Evolutionary conservation across 768 basidiomycete genomes (phyloP), one percentile per base, ranked within the genome.

Genomic region (Hortiboletus flavorubellus): DNA sequence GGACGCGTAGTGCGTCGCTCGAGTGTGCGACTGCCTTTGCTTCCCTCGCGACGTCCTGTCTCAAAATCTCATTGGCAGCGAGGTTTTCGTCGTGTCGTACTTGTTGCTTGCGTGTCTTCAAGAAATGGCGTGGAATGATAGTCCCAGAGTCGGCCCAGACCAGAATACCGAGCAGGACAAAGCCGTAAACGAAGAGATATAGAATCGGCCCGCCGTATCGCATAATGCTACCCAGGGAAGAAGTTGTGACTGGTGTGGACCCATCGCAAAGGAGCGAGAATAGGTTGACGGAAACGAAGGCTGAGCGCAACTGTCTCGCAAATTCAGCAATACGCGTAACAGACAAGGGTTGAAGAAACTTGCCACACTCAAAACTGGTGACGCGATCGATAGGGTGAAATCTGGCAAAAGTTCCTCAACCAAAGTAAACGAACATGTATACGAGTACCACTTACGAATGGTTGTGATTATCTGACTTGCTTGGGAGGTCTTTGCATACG

Each of bases 91-190:
- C 57, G 16, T 56, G n/a, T 23, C 29, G 57, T 52, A 31, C 41
- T 38, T 51, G 52, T 16, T 60, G 60, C 42, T 66, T 41, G 51
- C 30, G 59, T 23, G 57, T 58, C 50, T 59, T 61, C 68, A 60
- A 71, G 64, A 63, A 67, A 47, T 56, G 70, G 44, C 80, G 75
- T 38, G 78, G 75, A 16, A 80, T 58, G 23, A 79, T 61, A 12
- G 84, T 81, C 4, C 89, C 87, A 7, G 88, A 89, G 64, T 90
- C 87, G 29, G 79, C 80, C 78, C 82, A 87, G 23, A 90, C 81
- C 18, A 91, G 81, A 33, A 90, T 71, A 4, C 63, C 78, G 46
- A 90, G 78, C 8, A 89, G 78, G 16, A 83, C 60, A 33, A 86
- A 65, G 21, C 78, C 74, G 47, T 86, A 83, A 29, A 85, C 58